Conservation (phyloP, 129 eudicot genomes). For the Kitagawia praeruptora region DNA sequence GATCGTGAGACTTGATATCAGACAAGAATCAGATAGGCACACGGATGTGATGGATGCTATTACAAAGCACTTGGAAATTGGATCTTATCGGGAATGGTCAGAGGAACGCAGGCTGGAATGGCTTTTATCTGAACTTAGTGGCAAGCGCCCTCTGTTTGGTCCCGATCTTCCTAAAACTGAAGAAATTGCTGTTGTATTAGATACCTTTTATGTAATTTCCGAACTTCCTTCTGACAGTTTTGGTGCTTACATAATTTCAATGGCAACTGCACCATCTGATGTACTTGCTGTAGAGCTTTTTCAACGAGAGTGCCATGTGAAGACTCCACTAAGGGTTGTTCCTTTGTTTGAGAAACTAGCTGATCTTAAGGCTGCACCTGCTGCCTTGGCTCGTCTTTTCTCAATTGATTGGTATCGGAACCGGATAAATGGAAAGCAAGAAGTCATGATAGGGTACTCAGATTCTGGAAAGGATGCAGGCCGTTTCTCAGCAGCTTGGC, state of each 20-base stretch:
- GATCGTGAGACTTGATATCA: slow-evolving; percentile 65
- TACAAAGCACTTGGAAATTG: slow-evolving; percentile 53
- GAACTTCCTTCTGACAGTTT: slow-evolving; percentile 65
- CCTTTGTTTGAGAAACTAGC: slow-evolving; percentile 73
- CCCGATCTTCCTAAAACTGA: slow-evolving; percentile 68
- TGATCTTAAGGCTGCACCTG: slow-evolving; percentile 70
- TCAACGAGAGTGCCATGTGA: slow-evolving; percentile 61
- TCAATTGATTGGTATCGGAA: slow-evolving; percentile 62
- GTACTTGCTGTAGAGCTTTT: slow-evolving; percentile 80
- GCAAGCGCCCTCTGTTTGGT: slow-evolving; percentile 70
- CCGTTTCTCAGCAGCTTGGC: slow-evolving; percentile 87
- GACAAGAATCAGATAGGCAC: slow-evolving; percentile 75
- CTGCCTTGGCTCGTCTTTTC: slow-evolving; percentile 53
- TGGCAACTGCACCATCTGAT: slow-evolving; percentile 79
- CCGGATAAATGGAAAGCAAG: slow-evolving; percentile 62
- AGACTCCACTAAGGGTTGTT: slow-evolving; percentile 50
- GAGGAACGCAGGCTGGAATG: slow-evolving; percentile 66
- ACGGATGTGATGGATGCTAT: slow-evolving; percentile 65
- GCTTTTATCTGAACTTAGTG: slow-evolving; percentile 62
- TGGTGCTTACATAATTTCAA: slow-evolving; percentile 83
- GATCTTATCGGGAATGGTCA: slow-evolving; percentile 67
- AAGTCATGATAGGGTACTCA: slow-evolving; percentile 81
- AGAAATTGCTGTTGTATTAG: slow-evolving; percentile 58
- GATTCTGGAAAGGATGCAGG: slow-evolving; percentile 89
- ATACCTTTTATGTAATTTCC: slow-evolving; percentile 55